Conservation (phyloP, 1,284 basidiomycete species). For the Boletus smithii region DNA sequence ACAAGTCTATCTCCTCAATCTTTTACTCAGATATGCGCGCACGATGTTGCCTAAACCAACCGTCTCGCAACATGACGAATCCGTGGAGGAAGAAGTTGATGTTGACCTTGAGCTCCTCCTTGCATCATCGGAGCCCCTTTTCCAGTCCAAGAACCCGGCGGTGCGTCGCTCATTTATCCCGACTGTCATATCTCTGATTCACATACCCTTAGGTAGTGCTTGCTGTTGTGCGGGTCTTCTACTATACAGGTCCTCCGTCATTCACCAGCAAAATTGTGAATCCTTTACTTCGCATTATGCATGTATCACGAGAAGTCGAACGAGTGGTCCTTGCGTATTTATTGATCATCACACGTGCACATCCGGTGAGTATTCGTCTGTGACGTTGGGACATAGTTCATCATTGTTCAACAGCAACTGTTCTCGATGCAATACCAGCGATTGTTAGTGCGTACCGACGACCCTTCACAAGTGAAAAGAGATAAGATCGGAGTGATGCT, state of each 20-base stretch:
- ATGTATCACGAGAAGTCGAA: constrained; percentile 63
- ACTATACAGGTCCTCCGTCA: constrained; percentile 65
- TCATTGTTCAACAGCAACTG: constrained; percentile 43
- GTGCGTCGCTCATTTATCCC: constrained; percentile 41
- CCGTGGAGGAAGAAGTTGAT: constrained; percentile 53
- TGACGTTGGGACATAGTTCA: constrained; percentile 3
- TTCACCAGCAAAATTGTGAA: constrained; percentile 54
- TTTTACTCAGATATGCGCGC: constrained; percentile 81
- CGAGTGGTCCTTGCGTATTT: constrained; percentile 73
- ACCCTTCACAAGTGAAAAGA: constrained; percentile 61
- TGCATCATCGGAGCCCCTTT: constrained; percentile 68
- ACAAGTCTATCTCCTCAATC: constrained; percentile 76
- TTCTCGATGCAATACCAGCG: constrained; percentile 59
- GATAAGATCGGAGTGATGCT: constrained; percentile 74
- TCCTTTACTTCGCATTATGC: constrained; percentile 69
- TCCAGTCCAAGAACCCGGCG: constrained; percentile 83
- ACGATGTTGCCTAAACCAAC: constrained; percentile 79
- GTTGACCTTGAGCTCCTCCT: constrained; percentile 76
- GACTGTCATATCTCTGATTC: neutral
- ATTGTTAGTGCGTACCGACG: constrained; percentile 69
- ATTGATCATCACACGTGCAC: constrained; percentile 54
- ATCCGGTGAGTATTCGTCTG: constrained; percentile 50
- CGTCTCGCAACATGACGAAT: constrained; percentile 31
- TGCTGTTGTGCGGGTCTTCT: constrained; percentile 68
- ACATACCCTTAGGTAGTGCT: constrained; percentile 64